Conservation (phyloP, 2,329 filamentous ascomycete genomes). For the Diaporthe amygdali region DNA sequence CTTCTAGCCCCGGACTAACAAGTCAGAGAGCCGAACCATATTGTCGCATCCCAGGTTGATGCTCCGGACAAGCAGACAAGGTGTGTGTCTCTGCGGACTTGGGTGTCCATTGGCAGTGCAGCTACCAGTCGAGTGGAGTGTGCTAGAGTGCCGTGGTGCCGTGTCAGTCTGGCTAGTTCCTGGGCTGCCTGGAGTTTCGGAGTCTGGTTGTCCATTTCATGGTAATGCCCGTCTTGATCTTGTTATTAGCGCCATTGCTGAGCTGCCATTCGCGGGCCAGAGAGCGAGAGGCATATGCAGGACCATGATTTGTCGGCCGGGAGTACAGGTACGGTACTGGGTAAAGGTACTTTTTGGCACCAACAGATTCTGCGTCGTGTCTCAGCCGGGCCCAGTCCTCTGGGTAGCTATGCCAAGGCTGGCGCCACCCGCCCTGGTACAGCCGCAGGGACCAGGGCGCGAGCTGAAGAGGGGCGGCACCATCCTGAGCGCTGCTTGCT, state of each 20-base stretch:
- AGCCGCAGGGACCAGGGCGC: constrained; percentile 19
- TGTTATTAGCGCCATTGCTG: neutral
- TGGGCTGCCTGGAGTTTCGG: neutral
- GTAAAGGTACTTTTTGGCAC: constrained; percentile 3
- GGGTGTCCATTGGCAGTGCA: neutral
- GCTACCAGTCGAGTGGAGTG: neutral
- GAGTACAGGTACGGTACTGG: neutral
- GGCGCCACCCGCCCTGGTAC: constrained; percentile 21
- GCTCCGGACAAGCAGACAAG: neutral
- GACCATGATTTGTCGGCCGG: neutral
- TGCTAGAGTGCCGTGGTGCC: constrained; percentile 5
- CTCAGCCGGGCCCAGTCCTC: constrained; percentile 26
- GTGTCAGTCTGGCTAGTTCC: constrained; percentile 10
- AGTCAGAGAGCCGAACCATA: neutral
- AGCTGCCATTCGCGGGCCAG: neutral
- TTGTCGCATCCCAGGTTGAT: neutral
- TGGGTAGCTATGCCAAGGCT: constrained; percentile 20
- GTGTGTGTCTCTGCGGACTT: neutral
- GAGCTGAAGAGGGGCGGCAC: neutral
- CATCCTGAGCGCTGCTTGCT: too few species aligned
- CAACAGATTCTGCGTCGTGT: constrained; percentile 13
- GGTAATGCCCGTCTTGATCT: neutral
- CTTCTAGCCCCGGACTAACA: constrained; percentile 16
- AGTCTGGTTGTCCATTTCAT: constrained; percentile 12
- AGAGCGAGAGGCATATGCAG: neutral